phyloP scores from a whole-genome alignment of 2,329 filamentous ascomycete genomes.

The Pseudopithomyces maydicus region DNA sequence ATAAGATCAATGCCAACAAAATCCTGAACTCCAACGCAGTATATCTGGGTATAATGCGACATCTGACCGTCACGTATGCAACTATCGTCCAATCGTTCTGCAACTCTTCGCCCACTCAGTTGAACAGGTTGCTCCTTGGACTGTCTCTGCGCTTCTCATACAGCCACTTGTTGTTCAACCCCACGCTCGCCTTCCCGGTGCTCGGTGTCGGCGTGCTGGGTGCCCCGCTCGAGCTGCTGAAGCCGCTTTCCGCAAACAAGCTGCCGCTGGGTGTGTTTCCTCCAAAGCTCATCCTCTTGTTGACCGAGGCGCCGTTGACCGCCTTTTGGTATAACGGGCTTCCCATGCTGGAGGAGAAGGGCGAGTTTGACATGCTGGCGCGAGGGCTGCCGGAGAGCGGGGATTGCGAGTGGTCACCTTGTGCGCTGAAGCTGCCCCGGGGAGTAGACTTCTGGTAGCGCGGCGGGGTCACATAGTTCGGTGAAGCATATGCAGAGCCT shows the following conservation, averaged over 20 bases:
- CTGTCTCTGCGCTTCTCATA: slow-evolving; percentile 77
- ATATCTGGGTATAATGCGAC: slow-evolving; percentile 39
- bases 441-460: slow-evolving; percentile 80
- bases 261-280: slow-evolving; percentile 50
- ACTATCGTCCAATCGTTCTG: not conserved
- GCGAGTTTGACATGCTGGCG: slow-evolving; percentile 39
- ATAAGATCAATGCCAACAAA: not conserved
- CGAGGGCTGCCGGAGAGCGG: slow-evolving; percentile 63
- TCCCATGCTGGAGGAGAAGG: slow-evolving; percentile 55
- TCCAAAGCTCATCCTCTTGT: slow-evolving; percentile 68
- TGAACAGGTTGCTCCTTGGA: slow-evolving; percentile 44
- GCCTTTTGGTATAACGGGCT: slow-evolving; percentile 73
- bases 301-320: slow-evolving; percentile 55
- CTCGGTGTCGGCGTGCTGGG: slow-evolving; percentile 72
- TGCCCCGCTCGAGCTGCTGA: slow-evolving; percentile 44
- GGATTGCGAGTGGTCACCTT: slow-evolving; percentile 52
- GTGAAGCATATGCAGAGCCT: slow-evolving; percentile 54
- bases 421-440: slow-evolving; percentile 61
- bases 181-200: slow-evolving; percentile 67
- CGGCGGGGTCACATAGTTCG: slow-evolving; percentile 80
- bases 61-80: slow-evolving; percentile 1
- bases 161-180: slow-evolving; percentile 90
- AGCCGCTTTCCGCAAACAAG: slow-evolving; percentile 31
- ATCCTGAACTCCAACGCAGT: slow-evolving; percentile 29
- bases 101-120: slow-evolving; percentile 12